phyloP scores from a whole-genome alignment of 1,284 basidiomycete genomes.

The Rugosomyces carneus region DNA sequence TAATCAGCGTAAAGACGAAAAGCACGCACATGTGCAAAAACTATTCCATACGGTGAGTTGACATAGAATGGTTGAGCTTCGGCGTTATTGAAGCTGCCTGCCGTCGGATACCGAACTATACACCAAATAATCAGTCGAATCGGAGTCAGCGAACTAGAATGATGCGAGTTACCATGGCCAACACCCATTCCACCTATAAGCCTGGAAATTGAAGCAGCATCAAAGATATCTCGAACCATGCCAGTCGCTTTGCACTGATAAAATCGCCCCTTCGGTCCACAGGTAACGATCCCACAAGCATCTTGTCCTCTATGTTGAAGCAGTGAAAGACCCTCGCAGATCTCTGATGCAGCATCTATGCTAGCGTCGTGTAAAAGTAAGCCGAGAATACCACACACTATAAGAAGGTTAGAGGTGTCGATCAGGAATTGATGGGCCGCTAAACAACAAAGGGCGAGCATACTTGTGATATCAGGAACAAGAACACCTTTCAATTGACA shows the following conservation, averaged over 20 bases:
- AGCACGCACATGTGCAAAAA: constrained; percentile 86
- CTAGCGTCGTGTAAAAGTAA: constrained; percentile 75
- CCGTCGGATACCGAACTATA: constrained; percentile 93
- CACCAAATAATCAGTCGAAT: constrained; percentile 4
- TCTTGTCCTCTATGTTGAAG: constrained; percentile 96
- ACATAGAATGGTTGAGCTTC: constrained; percentile 99
- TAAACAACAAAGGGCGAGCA: background rate
- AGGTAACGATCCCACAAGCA: constrained; percentile 97
- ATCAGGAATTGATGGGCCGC: constrained; percentile 11
- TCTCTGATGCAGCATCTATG: constrained; percentile 77
- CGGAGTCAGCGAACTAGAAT: constrained; percentile 10
- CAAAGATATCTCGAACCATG: constrained; percentile 99
- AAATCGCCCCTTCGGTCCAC: constrained; percentile 91
- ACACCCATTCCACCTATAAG: constrained; percentile 95
- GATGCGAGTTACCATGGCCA: constrained; percentile 75
- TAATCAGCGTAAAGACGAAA: background rate
- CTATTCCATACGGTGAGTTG: constrained; percentile 98
- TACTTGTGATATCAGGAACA: constrained; percentile 10
- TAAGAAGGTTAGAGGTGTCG: background rate
- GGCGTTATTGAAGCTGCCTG: constrained; percentile 94
- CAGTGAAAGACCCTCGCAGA: constrained; percentile 86
- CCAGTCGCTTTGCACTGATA: constrained; percentile 99
- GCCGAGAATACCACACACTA: constrained; percentile 89
- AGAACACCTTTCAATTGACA: constrained; percentile 3
- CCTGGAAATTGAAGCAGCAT: constrained; percentile 70